phyloP scores from a whole-genome alignment of 2,329 filamentous ascomycete species.

The Paraconiothyrium sp. region DNA sequence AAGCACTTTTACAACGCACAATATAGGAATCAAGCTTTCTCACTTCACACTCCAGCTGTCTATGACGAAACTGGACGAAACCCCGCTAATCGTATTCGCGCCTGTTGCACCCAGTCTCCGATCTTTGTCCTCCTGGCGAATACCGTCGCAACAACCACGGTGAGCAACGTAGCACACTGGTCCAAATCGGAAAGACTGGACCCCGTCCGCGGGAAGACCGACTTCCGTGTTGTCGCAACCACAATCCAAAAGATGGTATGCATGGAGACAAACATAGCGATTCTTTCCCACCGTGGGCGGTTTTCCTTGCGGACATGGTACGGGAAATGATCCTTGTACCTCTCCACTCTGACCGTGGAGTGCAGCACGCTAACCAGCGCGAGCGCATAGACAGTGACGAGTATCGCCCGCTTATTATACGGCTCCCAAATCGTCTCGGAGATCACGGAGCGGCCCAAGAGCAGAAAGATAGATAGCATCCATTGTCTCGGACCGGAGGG shows the following conservation, averaged over 20 bases:
- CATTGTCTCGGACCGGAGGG: background rate
- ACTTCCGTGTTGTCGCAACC: background rate
- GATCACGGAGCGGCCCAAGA: background rate
- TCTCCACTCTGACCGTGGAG: background rate
- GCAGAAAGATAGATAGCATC: background rate
- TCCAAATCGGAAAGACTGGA: background rate
- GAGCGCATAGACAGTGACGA: background rate
- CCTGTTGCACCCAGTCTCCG: background rate
- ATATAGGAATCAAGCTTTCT: background rate
- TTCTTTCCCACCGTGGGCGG: background rate
- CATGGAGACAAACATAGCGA: background rate
- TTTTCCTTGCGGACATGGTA: background rate
- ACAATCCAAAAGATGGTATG: background rate
- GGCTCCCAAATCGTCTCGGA: background rate
- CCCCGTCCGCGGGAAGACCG: background rate
- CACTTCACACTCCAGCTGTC: background rate
- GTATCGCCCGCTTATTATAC: background rate
- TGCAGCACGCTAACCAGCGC: background rate
- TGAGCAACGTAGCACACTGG: background rate
- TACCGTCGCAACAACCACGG: background rate
- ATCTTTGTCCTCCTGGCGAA: background rate
- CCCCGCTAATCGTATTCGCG: background rate
- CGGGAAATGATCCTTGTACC: background rate
- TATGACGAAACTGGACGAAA: background rate
- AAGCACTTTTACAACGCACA: too few species aligned